phyloP scores from a whole-genome alignment of 306 rosid genomes.

The Biancaea sappan region DNA sequence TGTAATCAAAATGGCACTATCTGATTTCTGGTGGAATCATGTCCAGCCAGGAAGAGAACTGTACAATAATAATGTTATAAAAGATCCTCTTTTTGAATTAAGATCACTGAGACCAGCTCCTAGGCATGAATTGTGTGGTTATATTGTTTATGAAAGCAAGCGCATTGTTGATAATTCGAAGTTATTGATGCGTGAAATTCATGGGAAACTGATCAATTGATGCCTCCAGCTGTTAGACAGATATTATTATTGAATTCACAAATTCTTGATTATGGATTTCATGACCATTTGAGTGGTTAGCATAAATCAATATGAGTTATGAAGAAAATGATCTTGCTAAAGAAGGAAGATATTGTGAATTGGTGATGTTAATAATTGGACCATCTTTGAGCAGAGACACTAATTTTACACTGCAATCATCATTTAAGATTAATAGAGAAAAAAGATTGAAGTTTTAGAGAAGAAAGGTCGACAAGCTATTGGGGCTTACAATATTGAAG shows the following conservation, averaged over 20 bases:
- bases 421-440: neutral
- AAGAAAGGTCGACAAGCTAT: neutral
- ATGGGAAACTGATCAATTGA: slow-evolving; percentile 58
- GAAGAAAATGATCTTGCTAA: neutral
- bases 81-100: slow-evolving; percentile 59
- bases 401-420: neutral
- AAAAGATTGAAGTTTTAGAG: neutral
- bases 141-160: slow-evolving; percentile 63
- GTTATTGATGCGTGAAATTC: slow-evolving; percentile 66
- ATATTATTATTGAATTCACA: slow-evolving; percentile 1
- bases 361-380: neutral
- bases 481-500: neutral
- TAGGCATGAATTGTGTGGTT: slow-evolving; percentile 68
- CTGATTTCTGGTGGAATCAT: slow-evolving; percentile 88
- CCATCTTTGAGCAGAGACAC: neutral
- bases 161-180: slow-evolving; percentile 54
- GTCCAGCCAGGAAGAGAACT: slow-evolving; percentile 75
- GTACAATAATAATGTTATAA: slow-evolving; percentile 44
- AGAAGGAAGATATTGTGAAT: neutral
- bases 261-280: slow-evolving; percentile 19
- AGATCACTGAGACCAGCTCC: slow-evolving; percentile 59
- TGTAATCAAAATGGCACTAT: slow-evolving; percentile 57
- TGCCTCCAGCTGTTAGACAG: slow-evolving; percentile 15
- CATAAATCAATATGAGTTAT: slow-evolving; percentile 21
- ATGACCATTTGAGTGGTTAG: slow-evolving; percentile 6